phyloP scores from a whole-genome alignment of 129 eudicot species.

The carrot (Daucus carota) region DNA sequence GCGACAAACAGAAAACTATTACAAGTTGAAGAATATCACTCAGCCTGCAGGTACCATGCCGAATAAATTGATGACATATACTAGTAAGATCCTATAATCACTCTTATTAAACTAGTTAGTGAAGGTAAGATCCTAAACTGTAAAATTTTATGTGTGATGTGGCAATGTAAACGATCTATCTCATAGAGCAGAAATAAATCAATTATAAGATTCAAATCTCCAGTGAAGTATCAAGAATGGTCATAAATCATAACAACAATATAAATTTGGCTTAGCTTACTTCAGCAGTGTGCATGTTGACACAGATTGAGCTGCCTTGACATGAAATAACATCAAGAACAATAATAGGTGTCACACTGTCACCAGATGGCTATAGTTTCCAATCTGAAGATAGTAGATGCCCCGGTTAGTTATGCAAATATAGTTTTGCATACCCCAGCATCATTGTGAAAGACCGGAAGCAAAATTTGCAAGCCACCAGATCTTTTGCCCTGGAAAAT shows the following conservation, averaged over 20 bases:
- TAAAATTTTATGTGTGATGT: neutral
- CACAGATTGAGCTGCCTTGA: conserved; percentile 1
- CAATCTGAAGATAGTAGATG: neutral
- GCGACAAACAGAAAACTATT: neutral
- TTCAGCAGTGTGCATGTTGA: conserved; percentile 1
- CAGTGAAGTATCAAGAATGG: neutral
- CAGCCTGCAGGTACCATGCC: neutral
- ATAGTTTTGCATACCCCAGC: conserved; percentile 29
- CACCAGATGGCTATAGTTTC: neutral
- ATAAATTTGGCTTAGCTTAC: conserved; percentile 6
- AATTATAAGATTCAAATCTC: neutral
- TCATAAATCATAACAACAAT: neutral
- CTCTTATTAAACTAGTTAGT: neutral
- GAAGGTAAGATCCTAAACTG: neutral
- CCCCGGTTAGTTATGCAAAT: conserved; percentile 23
- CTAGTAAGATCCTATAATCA: neutral
- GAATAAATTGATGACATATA: neutral
- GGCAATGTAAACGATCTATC: neutral
- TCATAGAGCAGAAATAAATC: neutral
- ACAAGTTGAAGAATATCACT: neutral
- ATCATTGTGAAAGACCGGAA: conserved; percentile 46
- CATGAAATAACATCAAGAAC: conserved; percentile 4
- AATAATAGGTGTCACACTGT: neutral
- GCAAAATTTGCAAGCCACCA: conserved; percentile 62
- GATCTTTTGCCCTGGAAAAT: conserved; percentile 63